phyloP scores from a whole-genome alignment of 2,329 filamentous ascomycete genomes.

The Shiraia bambusicola region DNA sequence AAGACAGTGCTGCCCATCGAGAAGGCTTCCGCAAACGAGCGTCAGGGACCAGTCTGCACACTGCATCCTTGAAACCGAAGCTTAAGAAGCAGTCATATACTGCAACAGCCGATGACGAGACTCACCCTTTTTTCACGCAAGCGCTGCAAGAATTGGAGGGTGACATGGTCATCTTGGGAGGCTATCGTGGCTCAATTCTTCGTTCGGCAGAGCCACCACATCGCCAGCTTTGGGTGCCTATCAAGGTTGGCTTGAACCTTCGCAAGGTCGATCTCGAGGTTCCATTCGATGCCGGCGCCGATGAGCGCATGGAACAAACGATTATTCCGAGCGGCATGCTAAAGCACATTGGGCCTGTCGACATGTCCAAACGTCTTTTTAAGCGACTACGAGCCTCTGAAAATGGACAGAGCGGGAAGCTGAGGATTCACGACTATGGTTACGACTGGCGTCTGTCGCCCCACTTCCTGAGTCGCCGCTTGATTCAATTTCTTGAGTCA shows the following conservation, averaged over 20 bases:
- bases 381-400: conserved; percentile 73
- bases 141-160: conserved; percentile 72
- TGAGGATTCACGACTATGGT: conserved; percentile 85
- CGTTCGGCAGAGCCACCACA: conserved; percentile 79
- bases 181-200: conserved; percentile 87
- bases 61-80: conserved; percentile 18
- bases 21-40: conserved; percentile 21
- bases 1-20: conserved; percentile 15
- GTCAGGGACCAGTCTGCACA: conserved; percentile 13
- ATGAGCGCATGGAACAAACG: conserved; percentile 77
- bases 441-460: conserved; percentile 95
- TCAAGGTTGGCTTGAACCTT: conserved; percentile 89
- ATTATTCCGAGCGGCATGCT: conserved; percentile 86
- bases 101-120: conserved; percentile 31
- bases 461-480: conserved; percentile 67
- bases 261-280: conserved; percentile 90
- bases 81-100: conserved; percentile 10
- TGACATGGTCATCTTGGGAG: conserved; percentile 85
- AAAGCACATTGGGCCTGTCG: conserved; percentile 87
- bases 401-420: conserved; percentile 68
- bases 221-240: conserved; percentile 89
- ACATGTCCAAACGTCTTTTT: conserved; percentile 81
- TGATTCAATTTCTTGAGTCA: conserved; percentile 72
- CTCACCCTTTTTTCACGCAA: conserved; percentile 55
- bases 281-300: conserved; percentile 76